Evolutionary conservation across 2,329 filamentous ascomycete species (phyloP).

Genomic region (Penicillium glabrum): DNA sequence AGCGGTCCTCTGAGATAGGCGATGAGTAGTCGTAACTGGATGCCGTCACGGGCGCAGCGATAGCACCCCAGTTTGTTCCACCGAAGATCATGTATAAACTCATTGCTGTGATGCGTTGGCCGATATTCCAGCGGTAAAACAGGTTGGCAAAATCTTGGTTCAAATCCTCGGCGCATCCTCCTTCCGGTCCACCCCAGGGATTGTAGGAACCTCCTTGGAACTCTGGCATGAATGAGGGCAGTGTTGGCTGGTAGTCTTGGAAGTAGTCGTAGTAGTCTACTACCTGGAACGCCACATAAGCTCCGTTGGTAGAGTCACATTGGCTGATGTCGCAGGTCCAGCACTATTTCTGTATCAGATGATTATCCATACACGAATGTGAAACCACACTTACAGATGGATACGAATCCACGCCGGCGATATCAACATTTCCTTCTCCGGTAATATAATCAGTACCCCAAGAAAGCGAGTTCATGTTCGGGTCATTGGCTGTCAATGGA

Average conservation of each 20-base stretch:
- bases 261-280: conserved; percentile 52
- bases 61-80: conserved; percentile 63
- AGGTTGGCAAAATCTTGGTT: conserved; percentile 62
- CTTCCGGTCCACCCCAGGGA: conserved; percentile 61
- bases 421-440: conserved; percentile 47
- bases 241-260: conserved; percentile 40
- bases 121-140: conserved; percentile 64
- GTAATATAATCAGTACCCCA: conserved; percentile 63
- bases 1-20: conserved; percentile 60
- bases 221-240: conserved; percentile 57
- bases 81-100: conserved; percentile 66
- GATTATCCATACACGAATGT: neutral
- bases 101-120: conserved; percentile 59
- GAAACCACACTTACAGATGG: conserved; percentile 50
- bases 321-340: conserved; percentile 65
- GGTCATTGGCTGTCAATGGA: conserved; percentile 60
- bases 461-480: conserved; percentile 58
- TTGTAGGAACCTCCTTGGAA: conserved; percentile 63
- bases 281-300: conserved; percentile 57
- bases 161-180: conserved; percentile 55
- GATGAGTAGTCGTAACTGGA: conserved; percentile 65
- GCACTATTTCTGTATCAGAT: conserved; percentile 53
- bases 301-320: conserved; percentile 60
- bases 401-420: conserved; percentile 31
- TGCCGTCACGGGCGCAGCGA: conserved; percentile 58